Percentiles rank a stretch among this genome's conserved stretches.
Evolutionary conservation across 345 rosid genomes (phyloP).

Genomic region (Eucalyptus viminalis): DNA sequence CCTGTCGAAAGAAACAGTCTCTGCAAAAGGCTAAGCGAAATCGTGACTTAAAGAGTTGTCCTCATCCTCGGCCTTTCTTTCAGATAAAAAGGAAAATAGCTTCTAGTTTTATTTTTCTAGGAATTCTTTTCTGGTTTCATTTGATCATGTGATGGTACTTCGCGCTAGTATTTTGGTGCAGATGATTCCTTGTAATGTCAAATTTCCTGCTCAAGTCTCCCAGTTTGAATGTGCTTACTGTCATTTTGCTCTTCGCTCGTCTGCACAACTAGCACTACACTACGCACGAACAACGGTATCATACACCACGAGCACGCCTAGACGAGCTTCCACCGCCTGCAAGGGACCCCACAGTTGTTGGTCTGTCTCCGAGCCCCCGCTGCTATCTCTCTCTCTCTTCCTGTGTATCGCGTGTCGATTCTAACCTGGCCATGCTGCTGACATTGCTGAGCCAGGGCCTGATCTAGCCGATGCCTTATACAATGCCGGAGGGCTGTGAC

Average conservation of each 20-base stretch:
- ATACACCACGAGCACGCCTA: neutral
- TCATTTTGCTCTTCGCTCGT: neutral
- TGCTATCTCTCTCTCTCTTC: neutral
- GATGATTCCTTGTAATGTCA: neutral
- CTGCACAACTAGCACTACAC: neutral
- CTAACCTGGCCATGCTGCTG: neutral
- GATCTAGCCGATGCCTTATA: neutral
- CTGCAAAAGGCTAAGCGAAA: constrained; percentile 6
- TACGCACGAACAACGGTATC: neutral
- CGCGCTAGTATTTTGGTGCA: neutral
- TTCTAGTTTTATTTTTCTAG: neutral
- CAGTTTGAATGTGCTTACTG: neutral
- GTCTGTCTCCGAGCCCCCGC: neutral
- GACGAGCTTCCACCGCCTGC: neutral
- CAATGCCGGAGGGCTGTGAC: neutral
- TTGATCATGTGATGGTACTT: neutral
- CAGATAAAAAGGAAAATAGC: neutral
- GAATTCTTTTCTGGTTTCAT: neutral
- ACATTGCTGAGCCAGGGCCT: neutral
- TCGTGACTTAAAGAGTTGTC: neutral
- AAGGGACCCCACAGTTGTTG: neutral
- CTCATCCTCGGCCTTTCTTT: neutral
- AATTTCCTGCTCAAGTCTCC: neutral
- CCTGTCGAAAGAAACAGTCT: constrained; percentile 15
- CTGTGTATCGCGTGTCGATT: neutral